Evolutionary conservation across 202 grass and related monocot genomes (phyloP), one percentile per base, ranked within the genome.

Genomic region (Dendrocalamus latiflorus): DNA sequence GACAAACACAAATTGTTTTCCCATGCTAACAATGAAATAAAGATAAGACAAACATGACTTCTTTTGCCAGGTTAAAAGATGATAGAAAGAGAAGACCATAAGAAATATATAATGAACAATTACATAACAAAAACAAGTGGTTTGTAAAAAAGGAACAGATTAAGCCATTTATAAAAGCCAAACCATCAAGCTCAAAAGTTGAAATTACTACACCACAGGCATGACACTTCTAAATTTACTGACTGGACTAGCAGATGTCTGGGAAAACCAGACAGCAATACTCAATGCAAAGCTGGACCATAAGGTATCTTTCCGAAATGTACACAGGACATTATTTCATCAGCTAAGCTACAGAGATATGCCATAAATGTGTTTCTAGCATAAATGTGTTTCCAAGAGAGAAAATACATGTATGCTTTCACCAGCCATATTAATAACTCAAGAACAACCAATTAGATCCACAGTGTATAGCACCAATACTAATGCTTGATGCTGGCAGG

Each of bases 241-340:
- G 55, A 21, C 8, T 45, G 72, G 13, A 20, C 25, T 16, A 30
- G 15, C 50, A 69, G 39, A 48, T 84, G 72, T 59, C 72, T 60
- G 26, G 26, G 15, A 14, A 60, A 34, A 38, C 22, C 13, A 72
- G 18, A 72, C 22, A 81, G 22, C 39, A 24, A 7, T 81, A 71
- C 70, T 81, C 25, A 60, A 47, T 81, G 53, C 53, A 81, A 84
- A 47, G 71, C 5, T 68, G 39, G 66, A 48, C 37, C 66, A 58
- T 22, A 61, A 17, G 10, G 2, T 58, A 3, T 30, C 33, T 36
- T 36, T 37, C 50, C 58, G 12, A 84, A 58, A 76, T 58, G 25
- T 24, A 47, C 26, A 72, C 16, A 51, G 7, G 47, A 48, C 15
- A 15, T 16, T 30, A 61, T 33, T 72, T 72, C 41, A 76, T 76